A percentile compares a stretch with the other conserved stretches of the same genome.
Evolutionary conservation across 352 stramenopile genomes (phyloP).

Genomic region (Phytopythium delawarense): DNA sequence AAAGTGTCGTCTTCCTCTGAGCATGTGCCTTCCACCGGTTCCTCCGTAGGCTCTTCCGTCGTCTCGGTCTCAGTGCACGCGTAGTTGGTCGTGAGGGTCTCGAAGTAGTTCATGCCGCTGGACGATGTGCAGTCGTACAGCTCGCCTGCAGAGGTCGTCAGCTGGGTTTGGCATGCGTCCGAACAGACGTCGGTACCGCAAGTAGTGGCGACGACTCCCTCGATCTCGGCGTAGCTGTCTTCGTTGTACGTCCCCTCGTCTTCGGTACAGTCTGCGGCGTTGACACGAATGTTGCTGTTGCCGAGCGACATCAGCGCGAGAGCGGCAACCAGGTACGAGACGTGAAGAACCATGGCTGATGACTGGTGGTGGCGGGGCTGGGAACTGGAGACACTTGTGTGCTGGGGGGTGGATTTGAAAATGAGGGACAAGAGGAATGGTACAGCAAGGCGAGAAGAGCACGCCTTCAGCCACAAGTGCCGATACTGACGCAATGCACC

Average conservation of each 20-base stretch:
- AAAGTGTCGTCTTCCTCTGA: too few species aligned
- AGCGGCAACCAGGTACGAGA: background rate
- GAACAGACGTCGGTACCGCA: background rate
- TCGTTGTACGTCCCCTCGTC: background rate
- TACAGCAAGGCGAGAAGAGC: too few species aligned
- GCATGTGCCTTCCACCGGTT: too few species aligned
- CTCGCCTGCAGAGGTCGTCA: background rate
- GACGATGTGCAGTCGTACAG: background rate
- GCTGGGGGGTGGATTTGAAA: background rate
- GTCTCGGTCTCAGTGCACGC: background rate
- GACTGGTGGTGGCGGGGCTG: background rate
- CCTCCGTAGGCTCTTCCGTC: too few species aligned
- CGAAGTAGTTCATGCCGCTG: background rate
- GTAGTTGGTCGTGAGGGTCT: background rate
- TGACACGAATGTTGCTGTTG: background rate
- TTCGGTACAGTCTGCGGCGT: background rate
- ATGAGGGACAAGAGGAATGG: background rate
- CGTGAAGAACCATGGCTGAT: background rate
- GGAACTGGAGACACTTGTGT: background rate
- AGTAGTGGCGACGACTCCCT: background rate
- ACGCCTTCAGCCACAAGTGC: too few species aligned
- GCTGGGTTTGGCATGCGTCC: background rate
- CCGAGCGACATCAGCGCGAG: background rate
- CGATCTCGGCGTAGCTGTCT: background rate
- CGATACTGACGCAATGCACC: too few species aligned